Evolutionary conservation across 768 basidiomycete genomes (phyloP), one percentile per base, ranked within the genome.

Genomic region (Tephrocybe rancida): DNA sequence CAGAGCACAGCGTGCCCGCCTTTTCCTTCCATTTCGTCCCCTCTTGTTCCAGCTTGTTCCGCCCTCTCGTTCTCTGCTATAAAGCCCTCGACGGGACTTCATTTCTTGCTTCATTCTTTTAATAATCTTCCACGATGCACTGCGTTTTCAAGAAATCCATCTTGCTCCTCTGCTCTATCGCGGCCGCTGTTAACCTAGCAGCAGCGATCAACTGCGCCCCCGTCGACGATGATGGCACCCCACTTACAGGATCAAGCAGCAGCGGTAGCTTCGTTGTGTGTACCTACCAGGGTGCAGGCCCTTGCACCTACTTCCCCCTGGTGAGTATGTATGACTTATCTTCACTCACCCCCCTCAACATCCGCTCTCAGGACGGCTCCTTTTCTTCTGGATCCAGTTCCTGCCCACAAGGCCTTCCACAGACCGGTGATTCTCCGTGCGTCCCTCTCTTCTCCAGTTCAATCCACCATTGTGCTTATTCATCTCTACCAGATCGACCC

Each of bases 261-360:
- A 18, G 4, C 10, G 60, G 39, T n/a, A 38, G 41, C n/a, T 54
- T 58, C 26, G 52, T 58, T n/a, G 42, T 42, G 2, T 61, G 60
- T 38, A 56, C 48, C 0, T 61, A 61, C 42, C 25, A 54, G 38
- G 57, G 57, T 18, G 57, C 60, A 11, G 57, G 60, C 3, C 24
- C 32, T 19, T 58, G 59, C 35, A 30, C 35, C 9, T 60, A 60
- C 27, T 54, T 55, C 46, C 46, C 53, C 19, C 44, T 32, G 16
- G 57, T 59, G 34, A 25, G 57, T 6, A 18, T 35, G 5, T 46
- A 24, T 19, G 27, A 14, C 18, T 48, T 16, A 37, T 37, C 16
- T 16, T 22, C 19, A 41, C 9, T 19, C 35, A 9, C 14, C 35
- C 18, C 7, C 32, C 13, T 51, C n/a, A 7, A 5, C 6, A 11